phyloP scores from a whole-genome alignment of 2,329 filamentous ascomycete genomes.

The Karstenula rhodostoma region DNA sequence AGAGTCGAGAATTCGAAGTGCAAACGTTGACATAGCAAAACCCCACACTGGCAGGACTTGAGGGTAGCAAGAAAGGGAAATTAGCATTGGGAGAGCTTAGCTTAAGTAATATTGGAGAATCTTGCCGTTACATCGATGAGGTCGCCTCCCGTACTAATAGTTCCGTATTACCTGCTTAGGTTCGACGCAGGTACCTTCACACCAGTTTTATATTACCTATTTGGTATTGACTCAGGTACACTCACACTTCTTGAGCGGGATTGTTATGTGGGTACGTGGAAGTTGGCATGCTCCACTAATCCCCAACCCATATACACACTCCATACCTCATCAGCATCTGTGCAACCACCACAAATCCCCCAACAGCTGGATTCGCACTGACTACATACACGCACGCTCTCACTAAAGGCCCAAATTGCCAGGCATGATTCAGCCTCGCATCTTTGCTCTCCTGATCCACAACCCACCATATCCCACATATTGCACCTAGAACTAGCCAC shows the following conservation, averaged over 20 bases:
- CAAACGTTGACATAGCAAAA: background rate
- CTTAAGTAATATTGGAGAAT: background rate
- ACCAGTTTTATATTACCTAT: too few relatives aligned
- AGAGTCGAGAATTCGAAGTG: background rate
- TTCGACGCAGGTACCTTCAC: too few relatives aligned
- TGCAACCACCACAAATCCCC: constrained; percentile 37
- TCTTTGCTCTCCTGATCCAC: constrained; percentile 28
- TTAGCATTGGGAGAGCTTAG: background rate
- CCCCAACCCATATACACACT: constrained; percentile 26
- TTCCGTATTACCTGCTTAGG: too few relatives aligned
- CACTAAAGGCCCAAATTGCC: constrained; percentile 10
- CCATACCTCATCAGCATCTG: constrained; percentile 41
- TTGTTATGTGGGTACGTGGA: too few relatives aligned
- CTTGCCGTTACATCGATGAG: too few relatives aligned
- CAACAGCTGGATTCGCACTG: constrained; percentile 28
- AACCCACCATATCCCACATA: constrained; percentile 24
- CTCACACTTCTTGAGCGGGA: too few relatives aligned
- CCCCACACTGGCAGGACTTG: background rate
- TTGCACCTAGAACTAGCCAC: constrained; percentile 25
- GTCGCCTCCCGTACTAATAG: too few relatives aligned
- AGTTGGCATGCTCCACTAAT: constrained; percentile 1
- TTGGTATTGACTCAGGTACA: background rate
- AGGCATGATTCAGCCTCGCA: constrained; percentile 1
- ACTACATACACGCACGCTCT: constrained; percentile 17
- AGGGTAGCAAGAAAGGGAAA: background rate